Percentiles rank a stretch among this genome's conserved stretches.
Evolutionary conservation across 257 asterid species (phyloP).

Genomic region (Lithospermum erythrorhizon): DNA sequence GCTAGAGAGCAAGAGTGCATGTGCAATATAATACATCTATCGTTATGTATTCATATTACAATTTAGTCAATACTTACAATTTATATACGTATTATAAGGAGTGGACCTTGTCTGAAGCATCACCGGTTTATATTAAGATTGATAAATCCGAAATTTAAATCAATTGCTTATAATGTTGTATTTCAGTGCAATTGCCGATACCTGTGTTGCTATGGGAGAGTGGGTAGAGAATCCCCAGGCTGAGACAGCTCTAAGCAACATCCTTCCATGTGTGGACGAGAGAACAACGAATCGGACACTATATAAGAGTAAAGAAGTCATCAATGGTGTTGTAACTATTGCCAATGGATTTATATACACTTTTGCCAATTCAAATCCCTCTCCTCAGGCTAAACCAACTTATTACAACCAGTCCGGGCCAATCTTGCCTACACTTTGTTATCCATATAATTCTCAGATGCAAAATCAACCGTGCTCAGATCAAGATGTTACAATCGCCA

Average conservation of each 20-base stretch:
- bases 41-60: neutral
- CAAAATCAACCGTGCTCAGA: constrained; percentile 58
- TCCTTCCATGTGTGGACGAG: constrained; percentile 94
- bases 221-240: constrained; percentile 98
- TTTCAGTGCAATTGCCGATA: constrained; percentile 65
- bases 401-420: constrained; percentile 88
- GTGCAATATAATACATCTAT: neutral
- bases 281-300: constrained; percentile 79
- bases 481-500: constrained; percentile 54
- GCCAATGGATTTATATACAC: constrained; percentile 59
- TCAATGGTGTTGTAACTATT: constrained; percentile 53
- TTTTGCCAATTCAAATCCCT: constrained; percentile 63
- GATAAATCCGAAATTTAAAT: neutral
- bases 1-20: neutral
- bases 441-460: constrained; percentile 66
- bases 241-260: constrained; percentile 88
- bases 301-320: constrained; percentile 72
- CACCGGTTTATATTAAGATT: neutral
- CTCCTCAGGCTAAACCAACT: constrained; percentile 25
- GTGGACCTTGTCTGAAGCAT: neutral
- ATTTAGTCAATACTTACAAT: too few relatives aligned
- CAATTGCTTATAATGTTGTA: constrained; percentile 2
- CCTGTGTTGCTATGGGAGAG: constrained; percentile 94
- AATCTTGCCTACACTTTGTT: constrained; percentile 59
- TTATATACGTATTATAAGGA: too few relatives aligned